Evolutionary conservation across 1,284 basidiomycete species (phyloP).

Genomic region (Phylloboletellus chloephorus): DNA sequence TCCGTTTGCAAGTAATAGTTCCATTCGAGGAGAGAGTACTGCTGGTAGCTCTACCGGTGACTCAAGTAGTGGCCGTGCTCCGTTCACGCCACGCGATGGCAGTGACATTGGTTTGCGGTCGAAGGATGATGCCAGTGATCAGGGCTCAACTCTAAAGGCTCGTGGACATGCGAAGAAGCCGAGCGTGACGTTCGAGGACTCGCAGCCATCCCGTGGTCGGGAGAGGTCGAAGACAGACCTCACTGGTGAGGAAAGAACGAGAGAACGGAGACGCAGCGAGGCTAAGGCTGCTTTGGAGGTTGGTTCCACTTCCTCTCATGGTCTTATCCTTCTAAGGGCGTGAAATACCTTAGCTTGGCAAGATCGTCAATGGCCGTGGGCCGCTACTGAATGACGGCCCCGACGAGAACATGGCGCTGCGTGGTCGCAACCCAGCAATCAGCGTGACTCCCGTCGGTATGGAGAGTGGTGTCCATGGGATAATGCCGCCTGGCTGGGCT

Average conservation of each 20-base stretch:
- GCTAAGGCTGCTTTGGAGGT: constrained; percentile 79
- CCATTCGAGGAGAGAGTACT: constrained; percentile 52
- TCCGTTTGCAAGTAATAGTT: constrained; percentile 44
- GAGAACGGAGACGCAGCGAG: constrained; percentile 65
- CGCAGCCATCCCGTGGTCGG: constrained; percentile 21
- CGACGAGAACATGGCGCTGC: constrained; percentile 40
- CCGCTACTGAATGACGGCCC: constrained; percentile 52
- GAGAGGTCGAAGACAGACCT: constrained; percentile 32
- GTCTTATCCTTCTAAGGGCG: constrained; percentile 3
- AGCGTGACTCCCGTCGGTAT: constrained; percentile 48
- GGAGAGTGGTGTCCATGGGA: constrained; percentile 34
- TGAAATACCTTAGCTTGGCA: constrained; percentile 56
- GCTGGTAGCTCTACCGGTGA: constrained; percentile 71
- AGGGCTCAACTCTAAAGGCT: constrained; percentile 29
- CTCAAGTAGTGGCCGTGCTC: constrained; percentile 65
- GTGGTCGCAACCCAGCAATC: constrained; percentile 26
- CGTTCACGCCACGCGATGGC: constrained; percentile 69
- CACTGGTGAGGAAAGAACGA: constrained; percentile 48
- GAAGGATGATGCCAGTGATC: constrained; percentile 32
- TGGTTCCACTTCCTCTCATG: constrained; percentile 20
- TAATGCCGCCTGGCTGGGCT: constrained; percentile 23
- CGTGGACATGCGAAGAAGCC: constrained; percentile 43
- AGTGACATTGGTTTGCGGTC: constrained; percentile 51
- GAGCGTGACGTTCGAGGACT: constrained; percentile 58
- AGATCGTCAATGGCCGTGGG: constrained; percentile 69